phyloP scores from a whole-genome alignment of 2,329 filamentous ascomycete species.

The Trichoderma sp. region DNA sequence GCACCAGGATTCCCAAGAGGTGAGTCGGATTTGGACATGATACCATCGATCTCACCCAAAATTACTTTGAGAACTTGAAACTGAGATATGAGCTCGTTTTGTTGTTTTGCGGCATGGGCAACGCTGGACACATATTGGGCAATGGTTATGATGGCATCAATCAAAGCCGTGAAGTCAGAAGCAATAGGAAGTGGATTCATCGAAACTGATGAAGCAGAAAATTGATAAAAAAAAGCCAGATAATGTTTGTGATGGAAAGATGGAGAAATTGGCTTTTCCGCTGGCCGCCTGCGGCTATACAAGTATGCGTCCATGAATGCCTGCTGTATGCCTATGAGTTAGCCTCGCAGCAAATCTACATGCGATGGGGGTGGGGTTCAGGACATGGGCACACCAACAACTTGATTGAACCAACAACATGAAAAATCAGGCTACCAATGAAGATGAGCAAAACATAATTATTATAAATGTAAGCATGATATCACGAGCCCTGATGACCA shows the following conservation, averaged over 20 bases:
- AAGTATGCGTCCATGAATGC: background rate
- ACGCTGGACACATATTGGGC: no score
- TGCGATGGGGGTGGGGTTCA: no score
- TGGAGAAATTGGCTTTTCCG: background rate
- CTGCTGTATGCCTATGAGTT: no score
- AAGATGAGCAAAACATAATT: background rate
- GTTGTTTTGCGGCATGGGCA: background rate
- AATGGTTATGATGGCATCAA: no score
- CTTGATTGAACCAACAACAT: background rate
- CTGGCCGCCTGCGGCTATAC: background rate
- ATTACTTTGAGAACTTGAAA: no score
- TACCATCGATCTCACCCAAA: no score
- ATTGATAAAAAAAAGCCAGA: background rate
- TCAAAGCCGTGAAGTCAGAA: no score
- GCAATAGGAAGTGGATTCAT: no score
- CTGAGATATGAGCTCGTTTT: no score
- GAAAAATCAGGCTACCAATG: background rate
- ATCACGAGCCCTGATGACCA: background rate
- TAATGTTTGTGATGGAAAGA: background rate
- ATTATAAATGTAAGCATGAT: background rate
- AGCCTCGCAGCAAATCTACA: no score
- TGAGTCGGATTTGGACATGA: no score
- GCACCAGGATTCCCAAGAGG: no score
- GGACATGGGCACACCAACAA: background rate
- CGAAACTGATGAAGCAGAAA: background rate